Evolutionary conservation across 176 grass and related monocot genomes (phyloP).

Genomic region (Phyllostachys edulis): DNA sequence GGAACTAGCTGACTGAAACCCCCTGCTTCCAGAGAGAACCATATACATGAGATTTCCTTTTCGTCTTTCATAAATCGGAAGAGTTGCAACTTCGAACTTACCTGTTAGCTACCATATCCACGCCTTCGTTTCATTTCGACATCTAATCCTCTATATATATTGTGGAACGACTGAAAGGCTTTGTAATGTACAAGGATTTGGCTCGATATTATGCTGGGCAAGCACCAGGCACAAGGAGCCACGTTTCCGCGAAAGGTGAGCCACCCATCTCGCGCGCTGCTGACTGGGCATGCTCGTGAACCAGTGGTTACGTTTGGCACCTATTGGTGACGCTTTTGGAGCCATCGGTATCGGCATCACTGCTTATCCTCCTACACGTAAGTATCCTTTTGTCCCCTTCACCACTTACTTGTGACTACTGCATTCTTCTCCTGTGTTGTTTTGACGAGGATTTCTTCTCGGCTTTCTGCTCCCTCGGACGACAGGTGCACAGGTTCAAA

Average conservation of each 20-base stretch:
- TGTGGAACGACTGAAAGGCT: not conserved
- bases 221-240: not conserved
- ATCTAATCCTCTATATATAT: not conserved
- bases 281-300: conserved; percentile 26
- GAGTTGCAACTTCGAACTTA: not conserved
- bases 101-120: not conserved
- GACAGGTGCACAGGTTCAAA: not conserved
- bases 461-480: not conserved
- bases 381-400: not conserved
- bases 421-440: not conserved
- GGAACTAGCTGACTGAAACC: not conserved
- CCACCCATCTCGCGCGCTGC: conserved; percentile 13
- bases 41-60: conserved; percentile 1
- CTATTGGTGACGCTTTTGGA: not conserved
- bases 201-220: not conserved
- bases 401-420: not conserved
- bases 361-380: conserved; percentile 31
- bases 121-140: not conserved
- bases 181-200: not conserved
- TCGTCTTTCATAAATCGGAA: not conserved
- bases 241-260: conserved; percentile 28
- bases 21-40: not conserved
- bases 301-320: conserved; percentile 8
- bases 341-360: conserved; percentile 19
- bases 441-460: conserved; percentile 21